These are phyloP conservation scores for Lipomyces sp. DNA, from an alignment of 805 yeast species.

Conservation along the genomic window DNA sequence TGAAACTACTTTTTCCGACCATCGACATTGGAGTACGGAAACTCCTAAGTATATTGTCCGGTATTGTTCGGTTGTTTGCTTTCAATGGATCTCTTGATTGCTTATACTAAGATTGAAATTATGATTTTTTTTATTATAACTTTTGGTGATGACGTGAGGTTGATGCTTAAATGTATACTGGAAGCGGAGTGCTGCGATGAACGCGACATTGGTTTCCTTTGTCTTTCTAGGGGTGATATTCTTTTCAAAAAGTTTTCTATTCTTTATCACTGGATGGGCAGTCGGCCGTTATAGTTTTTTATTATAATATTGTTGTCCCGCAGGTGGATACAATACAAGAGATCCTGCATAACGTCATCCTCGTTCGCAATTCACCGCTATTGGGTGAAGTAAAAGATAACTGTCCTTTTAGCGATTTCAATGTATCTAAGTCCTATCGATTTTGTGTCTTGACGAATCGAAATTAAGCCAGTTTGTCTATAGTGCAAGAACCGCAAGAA, in stretches of 20 bases:
- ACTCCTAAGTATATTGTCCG: not conserved
- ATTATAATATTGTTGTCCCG: not conserved
- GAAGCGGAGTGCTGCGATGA: conserved; percentile 2
- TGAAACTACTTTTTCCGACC: not conserved
- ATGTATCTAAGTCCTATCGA: not conserved
- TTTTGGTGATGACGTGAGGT: not conserved
- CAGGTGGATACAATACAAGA: conserved; percentile 1
- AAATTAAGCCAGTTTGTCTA: not conserved
- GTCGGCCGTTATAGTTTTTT: not conserved
- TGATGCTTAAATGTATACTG: not conserved
- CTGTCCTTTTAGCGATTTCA: too few species aligned
- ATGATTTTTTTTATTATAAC: not conserved
- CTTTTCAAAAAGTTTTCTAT: not conserved
- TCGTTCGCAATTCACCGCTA: not conserved
- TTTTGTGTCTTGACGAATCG: too few species aligned
- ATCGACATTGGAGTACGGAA: not conserved
- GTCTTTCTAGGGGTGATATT: not conserved
- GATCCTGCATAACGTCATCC: not conserved
- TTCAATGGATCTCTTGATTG: not conserved
- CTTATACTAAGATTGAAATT: not conserved
- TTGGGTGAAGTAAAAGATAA: too few species aligned
- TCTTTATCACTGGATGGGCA: not conserved
- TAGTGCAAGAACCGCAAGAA: not conserved
- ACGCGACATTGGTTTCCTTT: not conserved
- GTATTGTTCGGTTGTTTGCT: not conserved